These are phyloP conservation scores for Boechera divaricarpa DNA, from an alignment of 345 rosid species.

Conservation along the genomic window DNA sequence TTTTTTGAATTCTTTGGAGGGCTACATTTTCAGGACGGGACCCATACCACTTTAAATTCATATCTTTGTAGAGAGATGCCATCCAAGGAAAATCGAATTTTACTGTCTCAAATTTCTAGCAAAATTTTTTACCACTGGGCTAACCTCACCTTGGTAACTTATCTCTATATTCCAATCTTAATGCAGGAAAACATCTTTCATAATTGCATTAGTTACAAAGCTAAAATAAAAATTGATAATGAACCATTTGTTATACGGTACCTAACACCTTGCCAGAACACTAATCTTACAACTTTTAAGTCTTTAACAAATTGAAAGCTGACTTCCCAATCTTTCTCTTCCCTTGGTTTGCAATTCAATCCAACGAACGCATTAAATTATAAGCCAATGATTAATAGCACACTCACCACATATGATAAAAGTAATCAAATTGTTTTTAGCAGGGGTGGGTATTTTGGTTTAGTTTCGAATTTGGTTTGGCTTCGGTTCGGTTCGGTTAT, in stretches of 20 bases:
- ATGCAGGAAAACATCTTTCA: no score
- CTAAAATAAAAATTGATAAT: not conserved
- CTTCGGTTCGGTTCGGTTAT: no score
- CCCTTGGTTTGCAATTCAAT: conserved; percentile 33
- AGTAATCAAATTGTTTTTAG: not conserved
- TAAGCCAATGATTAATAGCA: not conserved
- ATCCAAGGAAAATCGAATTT: no score
- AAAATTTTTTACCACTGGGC: no score
- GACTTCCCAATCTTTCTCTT: not conserved
- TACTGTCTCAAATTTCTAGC: no score
- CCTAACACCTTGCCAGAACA: conserved; percentile 25
- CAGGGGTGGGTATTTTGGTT: not conserved
- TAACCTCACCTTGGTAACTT: no score
- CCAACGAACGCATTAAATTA: conserved; percentile 5
- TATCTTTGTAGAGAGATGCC: no score
- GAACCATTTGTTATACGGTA: not conserved
- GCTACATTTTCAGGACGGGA: no score
- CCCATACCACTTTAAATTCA: no score
- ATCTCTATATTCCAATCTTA: no score
- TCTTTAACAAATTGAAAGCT: not conserved
- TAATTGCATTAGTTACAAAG: conserved; percentile 12
- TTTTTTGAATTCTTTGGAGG: no score
- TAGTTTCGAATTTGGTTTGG: no score
- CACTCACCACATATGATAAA: not conserved
- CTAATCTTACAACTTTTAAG: conserved; percentile 16